phyloP scores from a whole-genome alignment of 2,329 filamentous ascomycete genomes.

The Pseudocercospora ulei region DNA sequence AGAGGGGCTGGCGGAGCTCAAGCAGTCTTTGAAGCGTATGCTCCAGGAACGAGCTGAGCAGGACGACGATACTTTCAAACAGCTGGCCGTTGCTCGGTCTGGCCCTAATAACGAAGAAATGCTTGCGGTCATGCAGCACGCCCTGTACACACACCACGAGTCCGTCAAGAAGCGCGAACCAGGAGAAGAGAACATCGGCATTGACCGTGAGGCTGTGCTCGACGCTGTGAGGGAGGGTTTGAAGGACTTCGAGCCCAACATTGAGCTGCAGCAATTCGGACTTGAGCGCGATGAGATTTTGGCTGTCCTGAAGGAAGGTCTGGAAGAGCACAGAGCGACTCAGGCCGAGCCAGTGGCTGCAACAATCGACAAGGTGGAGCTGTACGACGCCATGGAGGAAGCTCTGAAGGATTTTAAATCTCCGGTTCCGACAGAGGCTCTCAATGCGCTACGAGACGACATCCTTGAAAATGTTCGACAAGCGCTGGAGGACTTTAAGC shows the following conservation, averaged over 20 bases:
- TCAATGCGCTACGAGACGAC: conserved; percentile 66
- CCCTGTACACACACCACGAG: conserved; percentile 55
- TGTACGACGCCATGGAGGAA: conserved; percentile 75
- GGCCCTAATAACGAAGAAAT: conserved; percentile 58
- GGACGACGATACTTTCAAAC: conserved; percentile 31
- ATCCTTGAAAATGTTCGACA: conserved; percentile 75
- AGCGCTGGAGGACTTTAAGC: conserved; percentile 73
- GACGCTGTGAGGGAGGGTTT: conserved; percentile 80
- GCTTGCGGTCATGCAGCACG: conserved; percentile 72
- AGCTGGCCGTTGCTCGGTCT: conserved; percentile 37
- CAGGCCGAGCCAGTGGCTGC: conserved; percentile 41
- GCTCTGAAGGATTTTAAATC: conserved; percentile 72
- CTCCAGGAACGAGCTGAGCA: conserved; percentile 61
- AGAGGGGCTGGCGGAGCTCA: conserved; percentile 69
- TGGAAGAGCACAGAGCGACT: conserved; percentile 59
- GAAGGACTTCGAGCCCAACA: conserved; percentile 89
- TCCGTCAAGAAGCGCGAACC: conserved; percentile 25
- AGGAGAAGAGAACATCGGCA: conserved; percentile 28
- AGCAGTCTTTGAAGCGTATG: conserved; percentile 70
- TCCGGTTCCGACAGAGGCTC: conserved; percentile 53
- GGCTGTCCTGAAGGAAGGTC: conserved; percentile 72
- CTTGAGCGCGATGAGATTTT: conserved; percentile 85
- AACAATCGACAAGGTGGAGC: conserved; percentile 68
- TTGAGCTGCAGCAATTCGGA: conserved; percentile 80
- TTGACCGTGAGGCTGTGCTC: conserved; percentile 64